phyloP scores from a whole-genome alignment of 495 filamentous ascomycete species.

The Massariosphaeria phaeospora region DNA sequence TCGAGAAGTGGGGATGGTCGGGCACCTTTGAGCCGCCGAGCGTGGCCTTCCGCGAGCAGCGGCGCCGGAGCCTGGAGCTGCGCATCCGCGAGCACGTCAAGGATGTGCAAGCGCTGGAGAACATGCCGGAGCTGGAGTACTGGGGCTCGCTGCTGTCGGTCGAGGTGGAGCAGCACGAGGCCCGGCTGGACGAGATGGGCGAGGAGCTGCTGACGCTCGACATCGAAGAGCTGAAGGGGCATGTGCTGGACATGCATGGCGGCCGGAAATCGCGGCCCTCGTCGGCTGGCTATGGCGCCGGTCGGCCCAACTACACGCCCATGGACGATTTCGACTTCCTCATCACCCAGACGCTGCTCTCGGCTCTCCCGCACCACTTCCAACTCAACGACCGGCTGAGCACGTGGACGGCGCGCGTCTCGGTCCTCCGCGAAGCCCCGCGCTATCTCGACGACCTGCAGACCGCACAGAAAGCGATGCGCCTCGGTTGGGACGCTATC shows the following conservation, averaged over 20 bases:
- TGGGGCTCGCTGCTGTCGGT: slow-evolving; percentile 63
- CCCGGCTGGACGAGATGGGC: slow-evolving; percentile 69
- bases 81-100: slow-evolving; percentile 22
- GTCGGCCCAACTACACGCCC: slow-evolving; percentile 49
- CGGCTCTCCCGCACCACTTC: slow-evolving; percentile 77
- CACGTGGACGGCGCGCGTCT: slow-evolving; percentile 70
- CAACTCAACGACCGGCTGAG: slow-evolving; percentile 62
- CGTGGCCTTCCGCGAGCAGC: slow-evolving; percentile 31
- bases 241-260: slow-evolving; percentile 76
- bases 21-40: slow-evolving; percentile 42
- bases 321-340: slow-evolving; percentile 84
- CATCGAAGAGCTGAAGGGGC: slow-evolving; percentile 84
- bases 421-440: slow-evolving; percentile 67
- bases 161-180: slow-evolving; percentile 62
- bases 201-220: slow-evolving; percentile 73
- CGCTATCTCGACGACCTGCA: slow-evolving; percentile 61
- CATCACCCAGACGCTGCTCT: slow-evolving; percentile 80
- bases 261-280: slow-evolving; percentile 52
- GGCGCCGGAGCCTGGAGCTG: slow-evolving; percentile 37
- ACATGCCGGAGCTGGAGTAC: slow-evolving; percentile 42
- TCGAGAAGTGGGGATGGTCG: slow-evolving; percentile 73
- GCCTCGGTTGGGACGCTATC: slow-evolving; percentile 58
- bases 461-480: slow-evolving; percentile 57
- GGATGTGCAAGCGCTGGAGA: slow-evolving; percentile 1
- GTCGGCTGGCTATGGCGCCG: slow-evolving; percentile 48